Evolutionary conservation across 768 basidiomycete species (phyloP).

Genomic region (Russula emetica): DNA sequence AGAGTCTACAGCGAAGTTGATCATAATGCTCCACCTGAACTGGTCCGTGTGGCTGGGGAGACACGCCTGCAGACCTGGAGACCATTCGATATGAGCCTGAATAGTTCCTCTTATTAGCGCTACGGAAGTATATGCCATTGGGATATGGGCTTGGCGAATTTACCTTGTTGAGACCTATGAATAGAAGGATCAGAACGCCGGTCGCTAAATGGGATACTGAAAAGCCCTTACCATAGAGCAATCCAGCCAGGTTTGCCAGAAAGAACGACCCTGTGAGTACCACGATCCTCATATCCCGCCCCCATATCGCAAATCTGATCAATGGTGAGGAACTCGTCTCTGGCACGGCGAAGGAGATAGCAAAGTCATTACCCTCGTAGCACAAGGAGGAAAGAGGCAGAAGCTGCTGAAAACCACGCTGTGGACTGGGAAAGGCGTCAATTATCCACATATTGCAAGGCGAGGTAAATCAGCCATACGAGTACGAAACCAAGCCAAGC

Average conservation of each 20-base stretch:
- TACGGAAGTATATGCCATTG: background rate
- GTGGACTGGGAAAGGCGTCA: background rate
- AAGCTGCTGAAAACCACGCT: conserved; percentile 9
- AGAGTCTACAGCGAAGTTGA: conserved; percentile 19
- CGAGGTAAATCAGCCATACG: conserved; percentile 1
- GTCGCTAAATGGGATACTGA: no score
- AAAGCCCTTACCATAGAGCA: conserved; percentile 4
- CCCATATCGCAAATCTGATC: conserved; percentile 25
- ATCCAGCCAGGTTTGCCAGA: background rate
- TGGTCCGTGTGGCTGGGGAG: background rate
- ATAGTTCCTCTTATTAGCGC: background rate
- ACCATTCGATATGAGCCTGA: conserved; percentile 12
- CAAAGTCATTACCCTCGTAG: conserved; percentile 17
- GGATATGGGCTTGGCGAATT: no score
- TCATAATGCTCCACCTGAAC: conserved; percentile 19
- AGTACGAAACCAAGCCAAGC: conserved; percentile 18
- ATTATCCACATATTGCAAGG: background rate
- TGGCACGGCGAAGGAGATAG: no score
- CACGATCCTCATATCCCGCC: conserved; percentile 12
- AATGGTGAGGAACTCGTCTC: background rate
- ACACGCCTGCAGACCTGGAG: background rate
- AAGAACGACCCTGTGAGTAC: background rate
- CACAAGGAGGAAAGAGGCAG: conserved; percentile 21
- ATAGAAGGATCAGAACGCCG: background rate
- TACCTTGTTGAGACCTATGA: conserved; percentile 15